A percentile compares a stretch with the other conserved stretches of the same genome.
Evolutionary conservation across 495 filamentous ascomycete species (phyloP).

Genomic region (Penicillium crystallinum): DNA sequence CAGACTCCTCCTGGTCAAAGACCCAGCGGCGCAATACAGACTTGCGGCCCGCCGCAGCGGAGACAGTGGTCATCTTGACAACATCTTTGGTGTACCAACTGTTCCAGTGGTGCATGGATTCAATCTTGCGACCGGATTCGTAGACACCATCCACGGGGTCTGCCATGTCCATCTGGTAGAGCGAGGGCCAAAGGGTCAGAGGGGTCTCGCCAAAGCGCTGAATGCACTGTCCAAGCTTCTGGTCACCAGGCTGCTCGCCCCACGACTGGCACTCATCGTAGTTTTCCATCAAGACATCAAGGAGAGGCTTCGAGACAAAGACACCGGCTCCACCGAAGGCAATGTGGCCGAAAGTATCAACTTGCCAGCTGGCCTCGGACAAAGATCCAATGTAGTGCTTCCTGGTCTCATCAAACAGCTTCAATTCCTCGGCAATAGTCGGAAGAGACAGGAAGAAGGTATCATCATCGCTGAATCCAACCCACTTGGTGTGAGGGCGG

Average conservation of each 20-base stretch:
- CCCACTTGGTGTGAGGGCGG: conserved; percentile 54
- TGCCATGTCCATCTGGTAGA: conserved; percentile 60
- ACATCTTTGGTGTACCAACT: conserved; percentile 50
- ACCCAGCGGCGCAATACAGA: conserved; percentile 58
- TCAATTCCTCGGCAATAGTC: conserved; percentile 47
- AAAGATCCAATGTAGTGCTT: conserved; percentile 58
- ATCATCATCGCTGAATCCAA: conserved; percentile 65
- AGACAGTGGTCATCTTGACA: conserved; percentile 53
- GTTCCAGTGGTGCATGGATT: conserved; percentile 65
- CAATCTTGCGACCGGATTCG: conserved; percentile 52
- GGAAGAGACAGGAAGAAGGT: conserved; percentile 65
- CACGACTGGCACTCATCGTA: conserved; percentile 51
- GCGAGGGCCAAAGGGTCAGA: conserved; percentile 52
- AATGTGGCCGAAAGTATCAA: conserved; percentile 57
- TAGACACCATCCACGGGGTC: conserved; percentile 58
- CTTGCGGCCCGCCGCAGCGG: conserved; percentile 54
- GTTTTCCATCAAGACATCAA: conserved; percentile 47
- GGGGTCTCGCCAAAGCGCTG: conserved; percentile 49
- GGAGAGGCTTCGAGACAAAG: conserved; percentile 58
- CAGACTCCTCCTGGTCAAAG: conserved; percentile 48
- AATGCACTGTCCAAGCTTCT: conserved; percentile 59
- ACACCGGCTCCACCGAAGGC: conserved; percentile 67
- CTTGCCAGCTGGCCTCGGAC: conserved; percentile 57
- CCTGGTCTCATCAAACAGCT: conserved; percentile 47
- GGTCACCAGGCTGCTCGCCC: conserved; percentile 52